phyloP scores from a whole-genome alignment of 2,329 filamentous ascomycete species.

The Arthrocladium fulminans region DNA sequence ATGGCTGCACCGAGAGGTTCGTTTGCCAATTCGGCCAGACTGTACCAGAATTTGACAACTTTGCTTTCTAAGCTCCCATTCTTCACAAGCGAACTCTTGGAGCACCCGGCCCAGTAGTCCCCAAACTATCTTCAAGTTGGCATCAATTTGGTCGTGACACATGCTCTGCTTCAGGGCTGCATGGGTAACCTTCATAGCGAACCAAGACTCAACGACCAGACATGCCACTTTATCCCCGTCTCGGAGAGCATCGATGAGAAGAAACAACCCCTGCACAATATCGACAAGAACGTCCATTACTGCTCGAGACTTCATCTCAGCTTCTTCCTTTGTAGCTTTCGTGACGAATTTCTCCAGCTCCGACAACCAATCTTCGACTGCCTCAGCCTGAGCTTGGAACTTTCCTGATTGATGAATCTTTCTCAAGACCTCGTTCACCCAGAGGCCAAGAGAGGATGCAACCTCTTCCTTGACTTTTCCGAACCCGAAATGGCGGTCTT shows the following conservation, averaged over 20 bases:
- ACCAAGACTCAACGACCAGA: not conserved
- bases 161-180: no score
- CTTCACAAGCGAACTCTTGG: no score
- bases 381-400: not conserved
- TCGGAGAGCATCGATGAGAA: not conserved
- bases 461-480: not conserved
- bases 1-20: no score
- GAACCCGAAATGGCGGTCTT: slow-evolving; percentile 15
- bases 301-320: not conserved
- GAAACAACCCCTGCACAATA: slow-evolving; percentile 3
- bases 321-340: not conserved
- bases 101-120: no score
- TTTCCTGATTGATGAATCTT: not conserved
- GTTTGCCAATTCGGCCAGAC: no score
- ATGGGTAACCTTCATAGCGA: no score
- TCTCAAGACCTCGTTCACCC: not conserved
- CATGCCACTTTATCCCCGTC: not conserved
- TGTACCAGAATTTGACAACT: no score
- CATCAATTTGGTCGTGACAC: no score
- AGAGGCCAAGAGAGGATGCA: not conserved
- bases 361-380: not conserved
- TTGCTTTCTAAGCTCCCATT: no score
- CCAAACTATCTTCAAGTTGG: no score
- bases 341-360: not conserved
- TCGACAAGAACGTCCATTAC: not conserved